Evolutionary conservation across 257 asterid genomes (phyloP).

Genomic region (Solanum appendiculatum): DNA sequence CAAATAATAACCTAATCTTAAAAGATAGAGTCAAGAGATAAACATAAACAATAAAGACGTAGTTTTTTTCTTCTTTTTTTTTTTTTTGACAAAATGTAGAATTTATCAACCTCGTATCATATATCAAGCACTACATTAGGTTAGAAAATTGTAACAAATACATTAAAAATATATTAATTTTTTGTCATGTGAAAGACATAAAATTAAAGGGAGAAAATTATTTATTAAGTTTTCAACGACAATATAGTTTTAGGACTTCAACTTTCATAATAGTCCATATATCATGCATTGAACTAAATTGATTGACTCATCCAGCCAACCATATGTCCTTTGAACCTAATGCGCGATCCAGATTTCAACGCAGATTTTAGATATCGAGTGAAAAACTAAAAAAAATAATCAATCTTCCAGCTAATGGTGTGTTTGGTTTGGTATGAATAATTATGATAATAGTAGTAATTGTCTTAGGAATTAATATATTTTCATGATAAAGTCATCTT

Average conservation of each 20-base stretch:
- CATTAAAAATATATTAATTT: no score
- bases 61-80: background rate
- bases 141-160: background rate
- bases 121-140: background rate
- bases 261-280: background rate
- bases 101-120: background rate
- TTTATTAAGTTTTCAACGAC: background rate
- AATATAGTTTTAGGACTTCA: background rate
- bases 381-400: no score
- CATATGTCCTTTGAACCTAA: no score
- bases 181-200: background rate
- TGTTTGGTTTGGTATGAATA: background rate
- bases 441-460: background rate
- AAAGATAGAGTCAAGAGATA: background rate
- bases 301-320: no score
- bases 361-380: no score
- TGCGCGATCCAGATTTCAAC: no score
- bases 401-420: background rate
- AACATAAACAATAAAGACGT: background rate
- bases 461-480: background rate
- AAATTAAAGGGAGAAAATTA: background rate
- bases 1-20: background rate
- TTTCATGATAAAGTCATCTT: background rate
- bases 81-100: background rate
- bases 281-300: no score